phyloP scores from a whole-genome alignment of 805 yeast genomes.

The Hanseniaspora valbyensis region DNA sequence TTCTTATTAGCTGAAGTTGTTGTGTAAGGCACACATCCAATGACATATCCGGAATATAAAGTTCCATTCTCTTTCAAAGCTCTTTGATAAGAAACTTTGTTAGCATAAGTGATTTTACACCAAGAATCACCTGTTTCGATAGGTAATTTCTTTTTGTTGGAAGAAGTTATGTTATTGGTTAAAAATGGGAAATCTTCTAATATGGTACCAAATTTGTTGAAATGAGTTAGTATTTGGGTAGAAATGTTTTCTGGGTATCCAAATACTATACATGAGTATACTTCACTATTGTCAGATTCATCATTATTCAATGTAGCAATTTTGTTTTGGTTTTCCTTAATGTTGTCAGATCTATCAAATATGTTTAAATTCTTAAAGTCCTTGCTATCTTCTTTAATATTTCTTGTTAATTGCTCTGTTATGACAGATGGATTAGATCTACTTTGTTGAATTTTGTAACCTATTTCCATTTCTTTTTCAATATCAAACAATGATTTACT shows the following conservation, averaged over 20 bases:
- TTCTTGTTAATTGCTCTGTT: constrained; percentile 14
- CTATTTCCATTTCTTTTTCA: constrained; percentile 32
- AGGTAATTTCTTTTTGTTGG: constrained; percentile 36
- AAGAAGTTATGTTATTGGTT: constrained; percentile 15
- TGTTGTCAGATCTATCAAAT: constrained; percentile 8
- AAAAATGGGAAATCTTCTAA: constrained; percentile 55
- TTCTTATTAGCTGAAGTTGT: too few relatives aligned
- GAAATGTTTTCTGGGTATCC: constrained; percentile 79
- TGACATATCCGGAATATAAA: constrained; percentile 50
- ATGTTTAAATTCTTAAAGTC: constrained; percentile 15
- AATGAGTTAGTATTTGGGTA: constrained; percentile 54
- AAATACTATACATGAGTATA: constrained; percentile 67
- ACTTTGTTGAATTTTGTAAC: constrained; percentile 11
- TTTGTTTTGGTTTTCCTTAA: constrained; percentile 6
- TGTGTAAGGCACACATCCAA: constrained; percentile 62
- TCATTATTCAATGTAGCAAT: neutral
- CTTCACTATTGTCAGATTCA: constrained; percentile 23
- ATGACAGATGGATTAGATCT: constrained; percentile 19
- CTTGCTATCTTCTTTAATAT: constrained; percentile 13
- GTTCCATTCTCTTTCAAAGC: constrained; percentile 79
- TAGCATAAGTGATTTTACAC: constrained; percentile 81
- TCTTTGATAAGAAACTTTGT: constrained; percentile 61
- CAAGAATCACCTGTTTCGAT: constrained; percentile 78
- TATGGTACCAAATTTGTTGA: constrained; percentile 67
- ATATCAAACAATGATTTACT: constrained; percentile 33